A percentile compares a stretch with the other conserved stretches of the same genome.
These are phyloP conservation scores for Porpolomopsis calyptriformis DNA, from an alignment of 768 basidiomycete genomes.

Conservation along the genomic window DNA sequence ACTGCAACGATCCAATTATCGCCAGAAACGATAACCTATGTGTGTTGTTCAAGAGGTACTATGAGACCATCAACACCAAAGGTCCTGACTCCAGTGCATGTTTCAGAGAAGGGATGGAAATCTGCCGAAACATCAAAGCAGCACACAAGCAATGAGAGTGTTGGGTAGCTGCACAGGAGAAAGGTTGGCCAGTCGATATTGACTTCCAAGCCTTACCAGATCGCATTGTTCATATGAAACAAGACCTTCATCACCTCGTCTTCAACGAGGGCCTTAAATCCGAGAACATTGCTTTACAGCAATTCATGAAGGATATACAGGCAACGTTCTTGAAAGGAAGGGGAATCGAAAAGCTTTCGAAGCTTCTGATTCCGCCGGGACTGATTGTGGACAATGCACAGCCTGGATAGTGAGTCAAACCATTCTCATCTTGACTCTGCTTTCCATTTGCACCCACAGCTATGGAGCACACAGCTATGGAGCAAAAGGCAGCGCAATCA, in stretches of 20 bases:
- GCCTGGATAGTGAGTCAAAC: too few relatives aligned
- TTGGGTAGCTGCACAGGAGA: not conserved
- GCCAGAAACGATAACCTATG: not conserved
- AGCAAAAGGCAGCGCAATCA: not conserved
- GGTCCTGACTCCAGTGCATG: not conserved
- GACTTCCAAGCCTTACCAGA: not conserved
- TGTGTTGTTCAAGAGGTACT: not conserved
- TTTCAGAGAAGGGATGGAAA: not conserved
- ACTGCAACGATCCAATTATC: not conserved
- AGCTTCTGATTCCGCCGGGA: too few relatives aligned
- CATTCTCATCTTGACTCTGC: too few relatives aligned
- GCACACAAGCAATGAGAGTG: not conserved
- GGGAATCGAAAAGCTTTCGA: not conserved
- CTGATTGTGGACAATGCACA: too few relatives aligned
- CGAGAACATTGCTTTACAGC: not conserved
- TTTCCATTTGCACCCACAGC: too few relatives aligned
- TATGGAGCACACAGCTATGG: not conserved
- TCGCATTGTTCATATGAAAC: not conserved
- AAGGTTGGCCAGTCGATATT: not conserved
- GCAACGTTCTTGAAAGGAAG: not conserved
- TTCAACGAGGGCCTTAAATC: not conserved
- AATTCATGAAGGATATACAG: not conserved
- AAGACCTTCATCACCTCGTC: not conserved
- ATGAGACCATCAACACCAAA: not conserved
- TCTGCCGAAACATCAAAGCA: not conserved